Evolutionary conservation across 2,329 filamentous ascomycete species (phyloP).

Genomic region (Fusarium buxicola): DNA sequence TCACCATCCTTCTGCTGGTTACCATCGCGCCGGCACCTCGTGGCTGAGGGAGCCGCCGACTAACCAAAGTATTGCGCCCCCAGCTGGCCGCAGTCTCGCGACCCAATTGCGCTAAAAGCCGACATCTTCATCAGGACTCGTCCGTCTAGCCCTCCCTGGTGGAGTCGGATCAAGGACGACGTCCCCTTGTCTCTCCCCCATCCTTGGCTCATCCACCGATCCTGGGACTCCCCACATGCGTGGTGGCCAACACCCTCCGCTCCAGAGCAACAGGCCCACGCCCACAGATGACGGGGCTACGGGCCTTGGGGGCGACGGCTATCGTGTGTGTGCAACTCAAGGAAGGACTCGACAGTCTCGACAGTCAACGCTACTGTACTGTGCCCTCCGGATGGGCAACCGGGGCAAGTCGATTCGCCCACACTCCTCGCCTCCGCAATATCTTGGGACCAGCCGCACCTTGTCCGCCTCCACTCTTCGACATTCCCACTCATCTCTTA

Average conservation of each 20-base stretch:
- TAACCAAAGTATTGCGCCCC: constrained; percentile 8
- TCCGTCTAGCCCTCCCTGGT: constrained; percentile 30
- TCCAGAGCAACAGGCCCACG: constrained; percentile 32
- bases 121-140: constrained; percentile 12
- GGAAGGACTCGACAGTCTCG: too few relatives aligned
- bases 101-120: neutral
- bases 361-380: constrained; percentile 29
- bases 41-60: constrained; percentile 1
- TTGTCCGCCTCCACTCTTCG: constrained; percentile 42
- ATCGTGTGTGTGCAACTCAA: constrained; percentile 37
- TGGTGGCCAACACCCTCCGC: constrained; percentile 38
- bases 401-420: constrained; percentile 43
- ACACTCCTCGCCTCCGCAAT: constrained; percentile 46
- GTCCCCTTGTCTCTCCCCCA: constrained; percentile 23
- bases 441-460: constrained; percentile 47
- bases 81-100: constrained; percentile 1
- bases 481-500: constrained; percentile 37
- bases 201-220: constrained; percentile 35
- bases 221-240: constrained; percentile 35
- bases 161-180: constrained; percentile 29
- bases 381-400: constrained; percentile 38
- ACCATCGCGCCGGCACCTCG: constrained; percentile 6
- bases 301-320: constrained; percentile 37
- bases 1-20: constrained; percentile 3
- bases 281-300: constrained; percentile 35